phyloP scores from a whole-genome alignment of 2,329 filamentous ascomycete species.

The Fusarium nematophilum region DNA sequence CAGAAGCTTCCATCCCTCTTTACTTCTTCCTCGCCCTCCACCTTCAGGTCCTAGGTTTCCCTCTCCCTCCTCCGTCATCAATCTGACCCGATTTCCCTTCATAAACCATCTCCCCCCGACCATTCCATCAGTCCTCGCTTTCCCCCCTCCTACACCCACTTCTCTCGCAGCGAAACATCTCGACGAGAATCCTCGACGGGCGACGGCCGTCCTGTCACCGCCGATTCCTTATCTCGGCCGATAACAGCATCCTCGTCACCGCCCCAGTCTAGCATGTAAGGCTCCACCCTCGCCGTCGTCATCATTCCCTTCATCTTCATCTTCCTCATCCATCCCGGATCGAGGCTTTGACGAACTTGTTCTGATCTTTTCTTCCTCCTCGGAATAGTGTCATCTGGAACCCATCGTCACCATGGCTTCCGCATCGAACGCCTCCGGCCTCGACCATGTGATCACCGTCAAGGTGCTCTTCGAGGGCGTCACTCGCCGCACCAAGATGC shows the following conservation, averaged over 20 bases:
- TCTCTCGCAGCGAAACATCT: neutral
- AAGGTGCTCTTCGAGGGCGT: conserved; percentile 84
- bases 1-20: conserved; percentile 32
- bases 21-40: conserved; percentile 35
- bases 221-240: conserved; percentile 42
- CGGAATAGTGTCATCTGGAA: conserved; percentile 12
- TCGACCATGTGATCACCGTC: conserved; percentile 72
- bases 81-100: conserved; percentile 22
- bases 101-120: conserved; percentile 5
- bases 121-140: conserved; percentile 7
- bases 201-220: conserved; percentile 41
- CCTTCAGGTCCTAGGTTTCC: conserved; percentile 29
- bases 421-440: conserved; percentile 31
- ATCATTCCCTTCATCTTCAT: conserved; percentile 26
- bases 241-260: conserved; percentile 44
- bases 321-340: conserved; percentile 32
- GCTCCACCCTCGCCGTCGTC: conserved; percentile 38
- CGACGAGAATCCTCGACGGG: conserved; percentile 26
- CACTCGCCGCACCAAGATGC: conserved; percentile 88
- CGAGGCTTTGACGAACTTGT: conserved; percentile 10
- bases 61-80: conserved; percentile 30
- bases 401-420: conserved; percentile 43
- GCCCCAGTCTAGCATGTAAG: conserved; percentile 40
- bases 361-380: conserved; percentile 1
- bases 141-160: conserved; percentile 3